Evolutionary conservation across 2,329 filamentous ascomycete species (phyloP).

Genomic region (Pseudonectria foliicola): DNA sequence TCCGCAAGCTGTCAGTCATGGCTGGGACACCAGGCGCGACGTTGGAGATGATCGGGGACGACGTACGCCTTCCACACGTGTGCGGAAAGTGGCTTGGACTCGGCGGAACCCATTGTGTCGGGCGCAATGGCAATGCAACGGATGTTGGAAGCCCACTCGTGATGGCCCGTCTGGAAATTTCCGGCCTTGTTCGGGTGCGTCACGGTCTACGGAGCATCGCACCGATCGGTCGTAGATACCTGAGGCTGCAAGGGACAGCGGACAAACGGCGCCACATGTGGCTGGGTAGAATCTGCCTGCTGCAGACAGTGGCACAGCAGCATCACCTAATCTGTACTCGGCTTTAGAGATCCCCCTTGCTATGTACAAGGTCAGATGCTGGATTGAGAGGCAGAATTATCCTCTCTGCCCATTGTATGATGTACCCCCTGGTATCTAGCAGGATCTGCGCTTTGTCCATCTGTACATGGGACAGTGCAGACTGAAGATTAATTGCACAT

Average conservation of each 20-base stretch:
- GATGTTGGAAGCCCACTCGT: conserved; percentile 23
- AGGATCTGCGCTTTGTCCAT: too few species aligned
- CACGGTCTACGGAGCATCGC: conserved; percentile 16
- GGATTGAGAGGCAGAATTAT: too few species aligned
- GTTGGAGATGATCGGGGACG: not conserved
- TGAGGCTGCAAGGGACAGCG: conserved; percentile 19
- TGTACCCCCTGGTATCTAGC: too few species aligned
- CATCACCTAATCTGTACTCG: too few species aligned
- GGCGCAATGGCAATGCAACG: conserved; percentile 28
- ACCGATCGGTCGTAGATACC: conserved; percentile 17
- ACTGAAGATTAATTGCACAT: too few species aligned
- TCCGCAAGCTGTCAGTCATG: conserved; percentile 16
- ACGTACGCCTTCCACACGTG: conserved; percentile 51
- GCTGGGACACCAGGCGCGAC: not conserved
- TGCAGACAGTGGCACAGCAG: too few species aligned
- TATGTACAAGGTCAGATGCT: too few species aligned
- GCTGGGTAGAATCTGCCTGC: too few species aligned
- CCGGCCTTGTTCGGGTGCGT: conserved; percentile 28
- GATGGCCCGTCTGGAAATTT: conserved; percentile 27
- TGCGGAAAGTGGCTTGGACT: conserved; percentile 44
- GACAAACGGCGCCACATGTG: conserved; percentile 10
- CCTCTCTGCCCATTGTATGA: too few species aligned
- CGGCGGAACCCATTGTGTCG: conserved; percentile 49
- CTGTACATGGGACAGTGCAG: too few species aligned
- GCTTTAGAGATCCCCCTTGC: too few species aligned